A percentile compares a stretch with the other conserved stretches of the same genome.
Evolutionary conservation across 495 filamentous ascomycete genomes (phyloP).

Genomic region (Pyrenopolyporus hunteri): DNA sequence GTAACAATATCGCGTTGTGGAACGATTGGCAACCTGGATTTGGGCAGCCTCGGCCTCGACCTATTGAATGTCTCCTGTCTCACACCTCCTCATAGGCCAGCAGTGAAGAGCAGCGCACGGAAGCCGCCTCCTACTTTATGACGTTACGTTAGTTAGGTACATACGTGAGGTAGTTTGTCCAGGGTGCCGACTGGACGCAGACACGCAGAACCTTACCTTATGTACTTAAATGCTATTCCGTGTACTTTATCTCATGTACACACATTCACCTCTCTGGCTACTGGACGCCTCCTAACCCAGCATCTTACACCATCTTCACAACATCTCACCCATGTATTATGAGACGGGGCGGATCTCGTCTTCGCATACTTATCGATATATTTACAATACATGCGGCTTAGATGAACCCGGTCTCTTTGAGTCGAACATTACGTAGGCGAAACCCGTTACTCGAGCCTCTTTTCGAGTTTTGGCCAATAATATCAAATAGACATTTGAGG

Average conservation of each 20-base stretch:
- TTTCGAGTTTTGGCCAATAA: neutral
- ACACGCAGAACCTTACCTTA: too few relatives aligned
- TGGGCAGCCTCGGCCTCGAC: slow-evolving; percentile 1
- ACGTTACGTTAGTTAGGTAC: neutral
- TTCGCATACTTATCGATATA: neutral
- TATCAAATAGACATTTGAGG: neutral
- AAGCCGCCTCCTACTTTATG: slow-evolving; percentile 7
- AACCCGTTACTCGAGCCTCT: neutral
- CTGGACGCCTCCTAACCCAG: too few relatives aligned
- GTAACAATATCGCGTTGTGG: neutral
- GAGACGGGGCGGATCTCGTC: neutral
- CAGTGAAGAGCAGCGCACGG: neutral
- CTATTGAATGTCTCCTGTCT: neutral
- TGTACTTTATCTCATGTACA: too few relatives aligned
- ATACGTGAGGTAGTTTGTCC: too few relatives aligned
- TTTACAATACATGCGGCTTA: neutral
- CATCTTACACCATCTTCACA: too few relatives aligned
- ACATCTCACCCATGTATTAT: too few relatives aligned
- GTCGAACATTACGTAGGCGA: neutral
- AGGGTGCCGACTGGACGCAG: too few relatives aligned
- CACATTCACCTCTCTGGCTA: too few relatives aligned
- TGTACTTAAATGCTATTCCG: too few relatives aligned
- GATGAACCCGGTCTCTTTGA: neutral
- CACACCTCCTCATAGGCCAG: slow-evolving; percentile 7
- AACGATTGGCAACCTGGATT: neutral